A percentile compares a stretch with the other conserved stretches of the same genome.
These are phyloP conservation scores for Scheffersomyces amazonensis DNA, from an alignment of 805 yeast species.

Conservation along the genomic window DNA sequence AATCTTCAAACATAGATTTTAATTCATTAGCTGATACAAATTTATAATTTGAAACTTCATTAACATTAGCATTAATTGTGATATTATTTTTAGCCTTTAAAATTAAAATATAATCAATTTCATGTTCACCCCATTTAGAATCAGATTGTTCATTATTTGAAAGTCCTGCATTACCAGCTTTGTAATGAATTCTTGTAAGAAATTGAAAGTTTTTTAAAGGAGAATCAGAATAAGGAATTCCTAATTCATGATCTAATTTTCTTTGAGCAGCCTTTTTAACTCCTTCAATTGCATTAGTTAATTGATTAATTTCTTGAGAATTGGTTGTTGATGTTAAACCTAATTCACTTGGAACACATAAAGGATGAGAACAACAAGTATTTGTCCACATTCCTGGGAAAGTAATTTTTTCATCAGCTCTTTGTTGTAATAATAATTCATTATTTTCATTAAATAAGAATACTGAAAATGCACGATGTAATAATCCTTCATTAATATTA, in stretches of 20 bases:
- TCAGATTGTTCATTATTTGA: conserved; percentile 39
- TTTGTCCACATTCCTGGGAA: conserved; percentile 98
- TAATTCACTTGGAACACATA: conserved; percentile 77
- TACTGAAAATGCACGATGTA: conserved; percentile 97
- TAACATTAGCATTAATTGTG: conserved; percentile 58
- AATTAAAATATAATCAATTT: conserved; percentile 89
- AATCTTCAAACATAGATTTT: conserved; percentile 71
- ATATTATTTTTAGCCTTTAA: conserved; percentile 54
- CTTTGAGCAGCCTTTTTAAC: conserved; percentile 87
- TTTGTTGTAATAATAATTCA: conserved; percentile 82
- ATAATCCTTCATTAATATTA: conserved; percentile 79
- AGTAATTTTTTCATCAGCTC: conserved; percentile 95
- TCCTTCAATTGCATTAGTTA: conserved; percentile 67
- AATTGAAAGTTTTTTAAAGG: conserved; percentile 72
- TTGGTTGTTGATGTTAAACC: conserved; percentile 40
- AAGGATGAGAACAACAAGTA: conserved; percentile 98
- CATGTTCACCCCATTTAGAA: conserved; percentile 93
- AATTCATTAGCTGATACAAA: conserved; percentile 72
- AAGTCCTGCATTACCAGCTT: conserved; percentile 72
- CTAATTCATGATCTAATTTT: conserved; percentile 90
- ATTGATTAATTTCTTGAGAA: conserved; percentile 22
- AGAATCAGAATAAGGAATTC: conserved; percentile 61
- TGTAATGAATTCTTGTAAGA: conserved; percentile 92
- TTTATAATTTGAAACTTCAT: conserved; percentile 76
- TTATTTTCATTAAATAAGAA: conserved; percentile 79